Percentiles rank a stretch among this genome's conserved stretches.
Conservation (phyloP, 1,139 yeast genomes). For the Meyerozyma smithsonii region DNA sequence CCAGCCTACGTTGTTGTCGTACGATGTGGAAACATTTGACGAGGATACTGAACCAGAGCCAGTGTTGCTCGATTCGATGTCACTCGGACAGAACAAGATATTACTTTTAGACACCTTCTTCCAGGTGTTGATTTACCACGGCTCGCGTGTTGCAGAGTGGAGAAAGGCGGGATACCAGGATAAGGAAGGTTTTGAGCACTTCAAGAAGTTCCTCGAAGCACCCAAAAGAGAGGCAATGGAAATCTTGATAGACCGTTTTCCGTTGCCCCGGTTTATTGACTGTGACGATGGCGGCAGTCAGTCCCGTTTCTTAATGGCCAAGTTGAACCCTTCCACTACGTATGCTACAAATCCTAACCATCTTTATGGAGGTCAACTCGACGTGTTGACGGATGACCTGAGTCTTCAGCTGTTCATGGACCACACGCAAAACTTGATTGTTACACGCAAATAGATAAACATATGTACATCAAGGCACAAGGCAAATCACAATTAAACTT, state of each 20-base stretch:
- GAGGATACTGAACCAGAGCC: constrained; percentile 50
- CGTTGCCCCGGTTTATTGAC: constrained; percentile 68
- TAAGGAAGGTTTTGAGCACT: constrained; percentile 57
- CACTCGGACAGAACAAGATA: constrained; percentile 57
- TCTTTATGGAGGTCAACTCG: constrained; percentile 26
- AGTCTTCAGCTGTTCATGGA: constrained; percentile 68
- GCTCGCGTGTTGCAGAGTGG: constrained; percentile 67
- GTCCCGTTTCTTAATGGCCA: constrained; percentile 71
- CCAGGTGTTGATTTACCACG: constrained; percentile 68
- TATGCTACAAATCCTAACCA: constrained; percentile 42
- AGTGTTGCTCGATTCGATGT: constrained; percentile 64
- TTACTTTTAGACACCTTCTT: constrained; percentile 69
- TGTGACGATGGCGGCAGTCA: constrained; percentile 77
- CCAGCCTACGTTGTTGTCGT: constrained; percentile 68
- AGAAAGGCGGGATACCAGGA: constrained; percentile 65
- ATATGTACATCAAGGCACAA: background rate
- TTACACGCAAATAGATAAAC: constrained; percentile 14
- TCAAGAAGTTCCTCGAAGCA: constrained; percentile 53
- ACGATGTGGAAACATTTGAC: constrained; percentile 54
- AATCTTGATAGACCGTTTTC: constrained; percentile 62
- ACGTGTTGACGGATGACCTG: constrained; percentile 65
- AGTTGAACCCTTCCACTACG: constrained; percentile 67
- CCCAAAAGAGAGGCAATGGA: constrained; percentile 72
- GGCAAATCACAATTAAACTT: background rate
- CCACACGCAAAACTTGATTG: constrained; percentile 40